These are phyloP conservation scores for Penicillium cosmopolitanum DNA, from an alignment of 495 filamentous ascomycete species.

Conservation along the genomic window DNA sequence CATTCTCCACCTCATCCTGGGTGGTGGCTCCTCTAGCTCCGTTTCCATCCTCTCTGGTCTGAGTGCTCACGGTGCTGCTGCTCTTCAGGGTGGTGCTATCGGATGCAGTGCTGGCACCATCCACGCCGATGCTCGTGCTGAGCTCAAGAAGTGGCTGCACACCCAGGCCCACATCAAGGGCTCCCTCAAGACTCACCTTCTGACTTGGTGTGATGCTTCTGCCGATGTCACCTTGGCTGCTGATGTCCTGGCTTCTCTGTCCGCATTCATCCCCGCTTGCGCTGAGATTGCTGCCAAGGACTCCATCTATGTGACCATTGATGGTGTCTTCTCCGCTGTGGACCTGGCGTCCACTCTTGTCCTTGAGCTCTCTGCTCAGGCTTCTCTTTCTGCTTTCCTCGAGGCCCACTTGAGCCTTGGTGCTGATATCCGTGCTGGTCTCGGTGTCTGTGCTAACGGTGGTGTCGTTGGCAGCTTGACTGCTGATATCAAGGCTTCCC, in stretches of 20 bases:
- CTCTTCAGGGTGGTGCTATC: conserved; percentile 43
- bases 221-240: conserved; percentile 27
- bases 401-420: conserved; percentile 27
- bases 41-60: conserved; percentile 34
- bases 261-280: conserved; percentile 42
- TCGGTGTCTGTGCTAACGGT: conserved; percentile 43
- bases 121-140: conserved; percentile 32
- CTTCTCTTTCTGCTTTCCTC: conserved; percentile 38
- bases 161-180: conserved; percentile 31
- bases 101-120: conserved; percentile 42
- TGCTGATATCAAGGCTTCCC: conserved; percentile 39
- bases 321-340: conserved; percentile 43
- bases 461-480: conserved; percentile 38
- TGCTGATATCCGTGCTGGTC: conserved; percentile 38
- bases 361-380: conserved; percentile 37
- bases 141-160: conserved; percentile 41
- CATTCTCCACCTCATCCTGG: conserved; percentile 31
- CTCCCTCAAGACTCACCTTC: conserved; percentile 32
- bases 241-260: conserved; percentile 32
- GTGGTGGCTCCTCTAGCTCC: conserved; percentile 22
- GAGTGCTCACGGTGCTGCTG: conserved; percentile 43
- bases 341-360: conserved; percentile 36
- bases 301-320: conserved; percentile 42
- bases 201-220: conserved; percentile 35
- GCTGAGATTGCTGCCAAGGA: conserved; percentile 44